Conservation (phyloP, 176 grass and related monocot genomes). For the Typha latifolia region DNA sequence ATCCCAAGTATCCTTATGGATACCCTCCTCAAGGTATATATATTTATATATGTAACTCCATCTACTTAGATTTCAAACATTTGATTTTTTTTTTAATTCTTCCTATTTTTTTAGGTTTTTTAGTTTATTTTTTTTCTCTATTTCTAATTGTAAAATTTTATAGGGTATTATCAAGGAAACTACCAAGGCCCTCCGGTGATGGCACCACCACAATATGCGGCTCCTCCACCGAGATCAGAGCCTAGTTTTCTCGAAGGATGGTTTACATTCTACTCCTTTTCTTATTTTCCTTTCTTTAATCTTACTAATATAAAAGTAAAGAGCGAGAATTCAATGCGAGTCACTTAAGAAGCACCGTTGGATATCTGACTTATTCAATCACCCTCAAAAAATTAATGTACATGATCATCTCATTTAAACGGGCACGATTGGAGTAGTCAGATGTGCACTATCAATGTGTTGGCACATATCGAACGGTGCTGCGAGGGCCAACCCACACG, state of each 20-base stretch:
- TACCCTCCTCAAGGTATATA: background rate
- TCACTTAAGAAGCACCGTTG: background rate
- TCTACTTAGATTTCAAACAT: background rate
- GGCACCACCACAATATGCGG: slow-evolving; percentile 37
- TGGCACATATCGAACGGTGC: no score
- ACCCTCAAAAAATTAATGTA: no score
- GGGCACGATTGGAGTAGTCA: no score
- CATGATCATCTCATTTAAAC: no score
- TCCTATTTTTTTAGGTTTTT: background rate
- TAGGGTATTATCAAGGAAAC: slow-evolving; percentile 54
- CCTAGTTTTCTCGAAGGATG: slow-evolving; percentile 59
- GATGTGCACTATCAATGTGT: no score
- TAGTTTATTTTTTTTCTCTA: no score
- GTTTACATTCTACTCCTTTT: background rate
- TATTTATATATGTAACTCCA: background rate
- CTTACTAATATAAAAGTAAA: background rate
- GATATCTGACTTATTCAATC: no score
- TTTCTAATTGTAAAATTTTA: no score
- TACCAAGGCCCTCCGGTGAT: slow-evolving; percentile 49
- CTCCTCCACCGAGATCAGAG: slow-evolving; percentile 40
- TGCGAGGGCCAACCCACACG: background rate
- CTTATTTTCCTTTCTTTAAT: background rate
- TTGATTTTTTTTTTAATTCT: background rate
- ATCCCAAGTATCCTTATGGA: background rate
- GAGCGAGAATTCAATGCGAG: background rate